phyloP scores from a whole-genome alignment of 306 rosid genomes.

The Benincasa hispida region DNA sequence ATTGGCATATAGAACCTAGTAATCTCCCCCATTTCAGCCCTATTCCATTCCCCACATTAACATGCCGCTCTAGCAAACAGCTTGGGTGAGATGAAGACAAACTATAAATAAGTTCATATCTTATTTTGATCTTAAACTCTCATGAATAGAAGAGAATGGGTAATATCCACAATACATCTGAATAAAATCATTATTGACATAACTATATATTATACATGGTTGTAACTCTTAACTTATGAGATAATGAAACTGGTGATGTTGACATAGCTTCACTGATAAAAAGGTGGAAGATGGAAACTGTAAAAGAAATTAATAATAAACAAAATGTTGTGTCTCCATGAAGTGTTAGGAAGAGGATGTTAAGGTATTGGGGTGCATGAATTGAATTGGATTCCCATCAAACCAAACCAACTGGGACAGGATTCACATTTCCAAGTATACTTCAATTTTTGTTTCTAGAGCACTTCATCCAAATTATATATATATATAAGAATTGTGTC shows the following conservation, averaged over 20 bases:
- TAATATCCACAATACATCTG: neutral
- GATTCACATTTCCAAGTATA: neutral
- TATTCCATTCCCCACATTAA: neutral
- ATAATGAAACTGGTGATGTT: neutral
- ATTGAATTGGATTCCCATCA: neutral
- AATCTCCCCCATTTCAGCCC: neutral
- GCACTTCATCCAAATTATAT: neutral
- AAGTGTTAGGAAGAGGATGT: neutral
- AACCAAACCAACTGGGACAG: neutral
- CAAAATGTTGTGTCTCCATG: neutral
- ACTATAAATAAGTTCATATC: too few species aligned
- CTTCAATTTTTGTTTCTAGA: neutral
- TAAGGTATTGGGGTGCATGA: constrained; percentile 1
- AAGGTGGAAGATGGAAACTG: neutral
- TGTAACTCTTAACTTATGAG: neutral
- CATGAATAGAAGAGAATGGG: too few species aligned
- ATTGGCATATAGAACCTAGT: neutral
- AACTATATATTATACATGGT: neutral
- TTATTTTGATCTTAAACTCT: too few species aligned
- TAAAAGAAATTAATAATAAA: neutral
- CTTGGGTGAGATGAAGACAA: too few species aligned
- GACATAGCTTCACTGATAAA: neutral
- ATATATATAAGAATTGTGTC: neutral
- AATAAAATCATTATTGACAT: neutral
- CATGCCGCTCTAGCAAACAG: too few species aligned